phyloP scores from a whole-genome alignment of 495 filamentous ascomycete species.

The Aspergillus haitiensis region DNA sequence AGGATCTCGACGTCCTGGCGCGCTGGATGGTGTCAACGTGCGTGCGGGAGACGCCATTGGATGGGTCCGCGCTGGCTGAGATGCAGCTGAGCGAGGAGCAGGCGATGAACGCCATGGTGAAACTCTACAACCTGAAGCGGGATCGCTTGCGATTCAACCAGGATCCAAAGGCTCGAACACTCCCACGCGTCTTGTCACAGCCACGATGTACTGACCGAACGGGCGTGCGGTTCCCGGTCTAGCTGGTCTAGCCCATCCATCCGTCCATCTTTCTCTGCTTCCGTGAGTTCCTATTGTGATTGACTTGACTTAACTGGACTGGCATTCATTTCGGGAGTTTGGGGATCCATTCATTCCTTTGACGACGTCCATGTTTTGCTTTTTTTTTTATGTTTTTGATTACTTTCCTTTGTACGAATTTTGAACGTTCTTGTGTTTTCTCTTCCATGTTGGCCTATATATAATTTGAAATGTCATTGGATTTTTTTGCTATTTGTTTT shows the following conservation, averaged over 20 bases:
- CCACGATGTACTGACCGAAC: conserved; percentile 20
- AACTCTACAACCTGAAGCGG: conserved; percentile 24
- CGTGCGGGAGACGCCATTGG: conserved; percentile 18
- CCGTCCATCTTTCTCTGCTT: conserved; percentile 3
- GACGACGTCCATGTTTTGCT: background rate
- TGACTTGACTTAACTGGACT: too few relatives aligned
- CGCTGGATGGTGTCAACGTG: conserved; percentile 24
- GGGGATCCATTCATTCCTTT: background rate
- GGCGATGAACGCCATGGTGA: conserved; percentile 26
- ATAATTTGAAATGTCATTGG: too few relatives aligned
- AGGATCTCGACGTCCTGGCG: conserved; percentile 20
- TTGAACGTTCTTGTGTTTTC: too few relatives aligned
- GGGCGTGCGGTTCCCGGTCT: conserved; percentile 23
- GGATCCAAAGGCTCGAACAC: conserved; percentile 22
- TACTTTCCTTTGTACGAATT: background rate
- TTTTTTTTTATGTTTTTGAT: conserved; percentile 3
- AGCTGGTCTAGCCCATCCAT: background rate
- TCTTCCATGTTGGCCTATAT: too few relatives aligned
- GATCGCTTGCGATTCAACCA: conserved; percentile 26
- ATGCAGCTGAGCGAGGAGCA: conserved; percentile 21
- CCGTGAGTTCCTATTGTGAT: background rate
- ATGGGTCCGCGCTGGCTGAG: conserved; percentile 5
- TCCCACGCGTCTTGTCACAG: conserved; percentile 25
- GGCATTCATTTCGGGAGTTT: background rate
- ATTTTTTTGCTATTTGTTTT: too few relatives aligned